A percentile compares a stretch with the other conserved stretches of the same genome.
Conservation (phyloP, 1,284 basidiomycete genomes). For the Malassezia nana region DNA sequence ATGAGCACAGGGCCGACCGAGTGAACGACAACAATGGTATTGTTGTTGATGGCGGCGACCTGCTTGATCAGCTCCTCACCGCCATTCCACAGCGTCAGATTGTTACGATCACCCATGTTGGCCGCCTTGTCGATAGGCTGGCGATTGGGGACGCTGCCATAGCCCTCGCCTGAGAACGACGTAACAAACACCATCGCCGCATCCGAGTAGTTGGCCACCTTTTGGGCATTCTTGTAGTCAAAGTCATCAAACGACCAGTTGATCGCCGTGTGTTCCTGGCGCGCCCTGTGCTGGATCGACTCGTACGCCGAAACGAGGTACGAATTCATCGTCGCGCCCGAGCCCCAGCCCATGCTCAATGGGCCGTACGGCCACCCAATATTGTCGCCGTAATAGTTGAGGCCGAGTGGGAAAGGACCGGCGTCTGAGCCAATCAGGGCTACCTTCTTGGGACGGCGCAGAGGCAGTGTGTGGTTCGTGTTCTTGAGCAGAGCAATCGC, state of each 20-base stretch:
- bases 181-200: slow-evolving; percentile 59
- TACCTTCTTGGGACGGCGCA: slow-evolving; percentile 25
- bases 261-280: slow-evolving; percentile 54
- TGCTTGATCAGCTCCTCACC: slow-evolving; percentile 54
- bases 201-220: slow-evolving; percentile 40
- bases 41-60: slow-evolving; percentile 31
- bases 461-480: slow-evolving; percentile 26
- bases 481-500: slow-evolving; percentile 69
- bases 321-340: slow-evolving; percentile 53
- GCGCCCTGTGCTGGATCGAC: slow-evolving; percentile 58
- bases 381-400: slow-evolving; percentile 62
- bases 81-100: slow-evolving; percentile 67
- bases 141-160: slow-evolving; percentile 1
- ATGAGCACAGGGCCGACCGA: slow-evolving; percentile 27
- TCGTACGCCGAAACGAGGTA: slow-evolving; percentile 55
- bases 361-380: slow-evolving; percentile 55
- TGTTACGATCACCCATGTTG: slow-evolving; percentile 65
- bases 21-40: slow-evolving; percentile 39
- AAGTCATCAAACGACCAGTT: slow-evolving; percentile 58
- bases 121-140: slow-evolving; percentile 55
- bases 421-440: slow-evolving; percentile 53
- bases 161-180: slow-evolving; percentile 30
- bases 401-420: slow-evolving; percentile 60
- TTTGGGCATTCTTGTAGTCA: slow-evolving; percentile 25
- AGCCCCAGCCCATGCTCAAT: slow-evolving; percentile 72